Conservation (phyloP, 352 stramenopile genomes). For the Phytophthora fragariaefolia region DNA sequence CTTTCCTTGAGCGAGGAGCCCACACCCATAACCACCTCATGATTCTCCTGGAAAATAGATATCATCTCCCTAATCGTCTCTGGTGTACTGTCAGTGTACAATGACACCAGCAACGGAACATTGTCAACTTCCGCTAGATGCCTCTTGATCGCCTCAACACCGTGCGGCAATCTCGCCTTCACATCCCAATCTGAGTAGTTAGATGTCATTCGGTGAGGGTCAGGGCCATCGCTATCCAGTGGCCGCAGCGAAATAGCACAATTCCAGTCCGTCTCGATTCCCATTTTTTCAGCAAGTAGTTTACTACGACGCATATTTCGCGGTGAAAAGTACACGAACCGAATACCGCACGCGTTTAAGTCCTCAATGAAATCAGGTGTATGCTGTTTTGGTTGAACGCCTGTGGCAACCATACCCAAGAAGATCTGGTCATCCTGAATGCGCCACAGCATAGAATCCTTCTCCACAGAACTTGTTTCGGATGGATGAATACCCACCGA, state of each 20-base stretch:
- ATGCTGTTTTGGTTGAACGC: constrained; percentile 94
- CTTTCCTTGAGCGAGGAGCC: constrained; percentile 78
- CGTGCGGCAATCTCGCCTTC: constrained; percentile 96
- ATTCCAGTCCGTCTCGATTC: constrained; percentile 99
- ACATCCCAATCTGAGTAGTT: constrained; percentile 98
- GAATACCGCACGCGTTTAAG: constrained; percentile 94
- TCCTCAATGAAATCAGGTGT: constrained; percentile 97
- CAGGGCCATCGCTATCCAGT: constrained; percentile 90
- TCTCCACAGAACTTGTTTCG: constrained; percentile 58
- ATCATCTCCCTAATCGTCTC: constrained; percentile 96
- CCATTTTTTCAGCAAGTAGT: constrained; percentile 98
- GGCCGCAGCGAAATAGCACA: constrained; percentile 97
- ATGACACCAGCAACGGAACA: constrained; percentile 96
- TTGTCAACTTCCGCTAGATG: constrained; percentile 99
- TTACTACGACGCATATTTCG: constrained; percentile 98
- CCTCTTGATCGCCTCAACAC: constrained; percentile 94
- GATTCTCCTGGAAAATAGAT: constrained; percentile 85
- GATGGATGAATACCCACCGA: constrained; percentile 57
- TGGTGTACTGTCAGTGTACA: constrained; percentile 98
- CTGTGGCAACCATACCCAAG: constrained; percentile 95
- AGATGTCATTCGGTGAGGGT: constrained; percentile 96
- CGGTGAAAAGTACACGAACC: constrained; percentile 99
- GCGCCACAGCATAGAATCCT: constrained; percentile 75
- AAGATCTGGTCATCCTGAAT: constrained; percentile 98
- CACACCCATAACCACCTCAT: constrained; percentile 85